A percentile compares a stretch with the other conserved stretches of the same genome.
phyloP scores from a whole-genome alignment of 495 filamentous ascomycete species.

The Penicillium paxilli region DNA sequence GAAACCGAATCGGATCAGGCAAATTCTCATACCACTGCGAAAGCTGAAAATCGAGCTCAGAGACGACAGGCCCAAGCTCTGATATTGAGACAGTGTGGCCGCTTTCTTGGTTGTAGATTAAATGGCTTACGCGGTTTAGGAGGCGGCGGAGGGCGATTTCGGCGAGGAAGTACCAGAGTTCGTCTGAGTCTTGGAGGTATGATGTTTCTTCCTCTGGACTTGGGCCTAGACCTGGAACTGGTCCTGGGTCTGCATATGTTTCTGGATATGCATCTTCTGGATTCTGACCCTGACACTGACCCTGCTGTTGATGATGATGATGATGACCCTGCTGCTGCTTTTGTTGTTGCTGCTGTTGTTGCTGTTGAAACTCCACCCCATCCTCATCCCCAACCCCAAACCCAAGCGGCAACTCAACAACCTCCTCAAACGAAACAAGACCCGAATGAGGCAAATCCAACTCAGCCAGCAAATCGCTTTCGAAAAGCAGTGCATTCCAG shows the following conservation, averaged over 20 bases:
- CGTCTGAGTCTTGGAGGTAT: no score
- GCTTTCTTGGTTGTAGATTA: constrained; percentile 76
- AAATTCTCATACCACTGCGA: constrained; percentile 83
- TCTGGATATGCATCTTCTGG: no score
- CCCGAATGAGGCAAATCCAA: constrained; percentile 80
- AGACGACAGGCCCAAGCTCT: constrained; percentile 75
- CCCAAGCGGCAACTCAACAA: constrained; percentile 72
- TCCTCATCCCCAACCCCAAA: constrained; percentile 62
- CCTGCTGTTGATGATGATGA: no score
- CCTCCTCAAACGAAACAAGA: constrained; percentile 77
- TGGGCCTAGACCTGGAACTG: no score
- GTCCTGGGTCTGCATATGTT: no score
- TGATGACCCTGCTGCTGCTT: no score
- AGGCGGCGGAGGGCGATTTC: constrained; percentile 77
- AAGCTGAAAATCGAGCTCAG: constrained; percentile 78
- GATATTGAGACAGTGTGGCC: constrained; percentile 65
- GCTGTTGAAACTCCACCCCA: no score
- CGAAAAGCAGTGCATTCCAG: constrained; percentile 81
- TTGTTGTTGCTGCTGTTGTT: no score
- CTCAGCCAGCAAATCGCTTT: constrained; percentile 79
- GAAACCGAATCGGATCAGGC: constrained; percentile 72
- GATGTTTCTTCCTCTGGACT: no score
- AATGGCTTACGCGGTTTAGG: constrained; percentile 75
- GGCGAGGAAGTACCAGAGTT: constrained; percentile 81
- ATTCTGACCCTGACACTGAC: no score